These are phyloP conservation scores for Ettlia oleoabundans DNA, from an alignment of 139 green algal species.

Conservation along the genomic window DNA sequence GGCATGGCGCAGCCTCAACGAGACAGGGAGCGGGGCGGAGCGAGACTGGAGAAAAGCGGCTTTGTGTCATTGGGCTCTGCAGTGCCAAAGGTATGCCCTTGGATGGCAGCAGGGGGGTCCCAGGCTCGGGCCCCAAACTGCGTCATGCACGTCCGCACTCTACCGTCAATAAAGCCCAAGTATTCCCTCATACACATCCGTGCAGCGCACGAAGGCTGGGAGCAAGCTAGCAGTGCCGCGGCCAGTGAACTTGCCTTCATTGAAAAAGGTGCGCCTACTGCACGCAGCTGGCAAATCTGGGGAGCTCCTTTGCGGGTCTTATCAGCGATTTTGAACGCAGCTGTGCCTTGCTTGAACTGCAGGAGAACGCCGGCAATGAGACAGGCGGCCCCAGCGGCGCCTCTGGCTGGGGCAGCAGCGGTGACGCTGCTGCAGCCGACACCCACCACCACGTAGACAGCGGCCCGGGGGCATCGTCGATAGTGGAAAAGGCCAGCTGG, in stretches of 20 bases:
- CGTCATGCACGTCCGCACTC: no score
- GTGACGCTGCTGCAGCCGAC: background rate
- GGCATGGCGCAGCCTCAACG: background rate
- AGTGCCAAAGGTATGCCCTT: background rate
- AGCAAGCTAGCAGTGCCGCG: constrained; percentile 79
- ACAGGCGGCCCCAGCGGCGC: constrained; percentile 43
- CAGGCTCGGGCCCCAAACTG: no score
- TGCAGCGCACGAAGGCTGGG: constrained; percentile 23
- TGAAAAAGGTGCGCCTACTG: constrained; percentile 73
- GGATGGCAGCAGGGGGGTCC: no score
- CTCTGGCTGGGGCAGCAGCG: background rate
- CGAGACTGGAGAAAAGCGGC: constrained; percentile 1
- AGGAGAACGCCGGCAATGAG: constrained; percentile 85
- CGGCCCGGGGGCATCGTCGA: background rate
- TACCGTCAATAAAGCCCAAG: no score
- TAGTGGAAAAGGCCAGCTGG: constrained; percentile 58
- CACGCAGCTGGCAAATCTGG: no score
- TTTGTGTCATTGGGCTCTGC: constrained; percentile 21
- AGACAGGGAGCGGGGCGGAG: background rate
- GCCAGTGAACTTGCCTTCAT: constrained; percentile 83
- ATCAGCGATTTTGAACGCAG: background rate
- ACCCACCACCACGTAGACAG: background rate
- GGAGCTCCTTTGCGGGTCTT: no score
- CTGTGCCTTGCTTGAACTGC: background rate
- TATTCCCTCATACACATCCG: background rate